Conservation (phyloP, 176 grass and related monocot species). For the Triticum urartu region DNA sequence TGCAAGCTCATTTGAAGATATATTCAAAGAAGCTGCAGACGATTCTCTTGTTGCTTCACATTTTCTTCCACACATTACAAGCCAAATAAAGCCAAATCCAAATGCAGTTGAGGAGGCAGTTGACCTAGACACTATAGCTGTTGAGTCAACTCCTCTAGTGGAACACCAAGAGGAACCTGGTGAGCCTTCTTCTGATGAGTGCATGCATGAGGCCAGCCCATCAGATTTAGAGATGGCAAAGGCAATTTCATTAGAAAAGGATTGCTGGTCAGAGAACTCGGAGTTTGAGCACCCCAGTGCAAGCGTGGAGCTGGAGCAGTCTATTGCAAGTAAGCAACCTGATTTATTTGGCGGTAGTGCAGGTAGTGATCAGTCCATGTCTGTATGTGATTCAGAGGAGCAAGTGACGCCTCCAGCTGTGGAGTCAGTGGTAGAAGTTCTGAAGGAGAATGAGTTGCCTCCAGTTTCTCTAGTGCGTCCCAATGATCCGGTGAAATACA, state of each 20-base stretch:
- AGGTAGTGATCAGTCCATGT: background rate
- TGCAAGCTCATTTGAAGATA: background rate
- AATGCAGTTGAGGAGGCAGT: background rate
- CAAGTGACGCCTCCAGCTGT: background rate
- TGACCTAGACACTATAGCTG: background rate
- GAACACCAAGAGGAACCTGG: background rate
- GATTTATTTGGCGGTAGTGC: background rate
- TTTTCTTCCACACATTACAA: background rate
- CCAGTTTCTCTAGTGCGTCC: background rate
- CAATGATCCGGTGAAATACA: background rate
- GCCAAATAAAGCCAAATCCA: background rate
- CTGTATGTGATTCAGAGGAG: background rate
- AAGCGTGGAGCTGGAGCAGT: background rate
- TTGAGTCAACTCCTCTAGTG: background rate
- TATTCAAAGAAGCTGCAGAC: background rate
- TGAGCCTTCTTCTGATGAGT: background rate
- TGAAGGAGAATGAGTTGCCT: conserved; percentile 30
- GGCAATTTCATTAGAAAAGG: background rate
- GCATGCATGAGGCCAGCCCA: background rate
- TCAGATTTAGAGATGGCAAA: background rate
- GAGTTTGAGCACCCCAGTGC: background rate
- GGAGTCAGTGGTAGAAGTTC: background rate
- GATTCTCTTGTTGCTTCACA: background rate
- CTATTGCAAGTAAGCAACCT: background rate
- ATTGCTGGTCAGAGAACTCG: background rate